Percentiles rank a stretch among this genome's conserved stretches.
Evolutionary conservation across 2,329 filamentous ascomycete species (phyloP).

Genomic region (Penicillium sp.): DNA sequence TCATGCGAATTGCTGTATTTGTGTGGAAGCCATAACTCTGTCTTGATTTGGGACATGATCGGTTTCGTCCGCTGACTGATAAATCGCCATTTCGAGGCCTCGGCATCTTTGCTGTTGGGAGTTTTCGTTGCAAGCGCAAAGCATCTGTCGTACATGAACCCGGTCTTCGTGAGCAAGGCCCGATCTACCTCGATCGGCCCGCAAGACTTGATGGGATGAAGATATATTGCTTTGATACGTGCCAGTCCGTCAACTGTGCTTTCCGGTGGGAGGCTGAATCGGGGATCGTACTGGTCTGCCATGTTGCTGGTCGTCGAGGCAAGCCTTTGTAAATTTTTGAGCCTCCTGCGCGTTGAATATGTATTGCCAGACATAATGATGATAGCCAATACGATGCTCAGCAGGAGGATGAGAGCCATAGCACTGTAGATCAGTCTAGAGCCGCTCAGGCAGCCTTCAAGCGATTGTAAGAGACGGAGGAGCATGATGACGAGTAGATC

Average conservation of each 20-base stretch:
- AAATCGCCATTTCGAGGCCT: constrained; percentile 20
- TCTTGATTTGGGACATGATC: constrained; percentile 21
- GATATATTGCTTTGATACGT: not conserved
- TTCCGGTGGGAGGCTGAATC: not conserved
- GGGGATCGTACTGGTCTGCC: not conserved
- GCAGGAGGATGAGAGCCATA: not conserved
- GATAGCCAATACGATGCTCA: not conserved
- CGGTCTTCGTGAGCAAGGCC: not conserved
- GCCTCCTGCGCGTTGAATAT: not conserved
- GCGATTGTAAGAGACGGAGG: not conserved
- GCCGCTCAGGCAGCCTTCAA: not conserved
- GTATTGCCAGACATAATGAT: not conserved
- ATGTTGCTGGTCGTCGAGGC: not conserved
- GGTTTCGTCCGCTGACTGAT: constrained; percentile 30
- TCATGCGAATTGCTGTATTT: not conserved
- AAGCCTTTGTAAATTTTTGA: not conserved
- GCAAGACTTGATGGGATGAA: not conserved
- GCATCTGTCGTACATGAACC: not conserved
- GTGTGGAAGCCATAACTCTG: constrained; percentile 6
- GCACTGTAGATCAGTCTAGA: not conserved
- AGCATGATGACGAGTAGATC: not conserved
- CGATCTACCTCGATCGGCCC: not conserved
- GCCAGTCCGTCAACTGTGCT: not conserved
- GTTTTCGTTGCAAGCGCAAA: not conserved
- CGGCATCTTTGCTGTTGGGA: not conserved